These are phyloP conservation scores for Boletus albobrunnescens DNA, from an alignment of 1,284 basidiomycete genomes.

Conservation along the genomic window DNA sequence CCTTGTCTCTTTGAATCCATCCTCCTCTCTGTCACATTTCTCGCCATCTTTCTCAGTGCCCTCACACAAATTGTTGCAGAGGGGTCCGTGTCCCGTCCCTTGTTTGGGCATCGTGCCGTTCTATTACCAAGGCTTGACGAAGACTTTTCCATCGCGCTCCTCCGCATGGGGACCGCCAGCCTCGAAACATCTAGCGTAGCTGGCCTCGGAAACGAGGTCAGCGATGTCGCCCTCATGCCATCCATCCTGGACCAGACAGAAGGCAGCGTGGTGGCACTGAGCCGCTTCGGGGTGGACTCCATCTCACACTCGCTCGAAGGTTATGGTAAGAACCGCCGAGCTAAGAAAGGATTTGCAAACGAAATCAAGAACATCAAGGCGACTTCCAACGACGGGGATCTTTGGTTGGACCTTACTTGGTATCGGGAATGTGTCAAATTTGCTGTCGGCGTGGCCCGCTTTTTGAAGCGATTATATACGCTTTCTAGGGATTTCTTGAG, in stretches of 20 bases:
- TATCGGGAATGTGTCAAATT: constrained; percentile 43
- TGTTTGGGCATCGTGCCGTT: constrained; percentile 44
- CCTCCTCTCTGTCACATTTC: constrained; percentile 49
- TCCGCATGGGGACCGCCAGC: constrained; percentile 68
- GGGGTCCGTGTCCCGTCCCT: constrained; percentile 43
- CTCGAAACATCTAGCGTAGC: constrained; percentile 67
- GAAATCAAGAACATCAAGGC: constrained; percentile 48
- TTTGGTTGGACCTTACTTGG: constrained; percentile 46
- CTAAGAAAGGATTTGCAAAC: constrained; percentile 41
- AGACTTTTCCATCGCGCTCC: constrained; percentile 66
- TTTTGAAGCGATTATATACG: constrained; percentile 37
- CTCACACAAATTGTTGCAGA: constrained; percentile 62
- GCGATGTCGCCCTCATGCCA: constrained; percentile 41
- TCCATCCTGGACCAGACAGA: constrained; percentile 16
- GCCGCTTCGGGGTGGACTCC: constrained; percentile 39
- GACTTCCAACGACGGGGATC: constrained; percentile 33
- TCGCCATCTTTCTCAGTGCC: constrained; percentile 56
- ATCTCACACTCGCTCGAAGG: constrained; percentile 31
- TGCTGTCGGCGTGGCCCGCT: constrained; percentile 34
- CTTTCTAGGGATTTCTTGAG: constrained; percentile 23
- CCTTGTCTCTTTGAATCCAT: constrained; percentile 66
- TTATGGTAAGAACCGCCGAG: constrained; percentile 15
- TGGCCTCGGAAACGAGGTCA: constrained; percentile 71
- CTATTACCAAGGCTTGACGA: constrained; percentile 56
- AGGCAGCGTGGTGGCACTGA: constrained; percentile 40